Conservation (phyloP, 306 rosid species). For the Vigna mungo region DNA sequence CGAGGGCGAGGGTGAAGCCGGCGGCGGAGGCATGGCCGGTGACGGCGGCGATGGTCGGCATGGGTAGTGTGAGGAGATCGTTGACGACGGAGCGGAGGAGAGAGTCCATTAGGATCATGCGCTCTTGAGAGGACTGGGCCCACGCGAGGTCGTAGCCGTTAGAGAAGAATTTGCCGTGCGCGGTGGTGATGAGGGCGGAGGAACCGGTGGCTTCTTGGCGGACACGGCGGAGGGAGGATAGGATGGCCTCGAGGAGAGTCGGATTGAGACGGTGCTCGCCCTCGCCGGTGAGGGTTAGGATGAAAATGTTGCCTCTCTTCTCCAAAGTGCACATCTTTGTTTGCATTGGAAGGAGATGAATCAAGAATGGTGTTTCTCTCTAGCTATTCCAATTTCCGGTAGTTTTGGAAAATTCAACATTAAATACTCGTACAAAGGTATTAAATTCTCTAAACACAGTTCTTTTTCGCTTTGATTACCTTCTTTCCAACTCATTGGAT, state of each 20-base stretch:
- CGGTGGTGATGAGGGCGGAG: conserved; percentile 84
- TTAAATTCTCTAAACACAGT: too few relatives aligned
- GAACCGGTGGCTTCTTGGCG: conserved; percentile 56
- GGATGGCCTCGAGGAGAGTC: conserved; percentile 61
- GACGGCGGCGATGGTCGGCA: conserved; percentile 85
- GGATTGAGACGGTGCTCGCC: conserved; percentile 83
- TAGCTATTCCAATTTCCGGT: background rate
- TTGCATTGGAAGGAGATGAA: too few relatives aligned
- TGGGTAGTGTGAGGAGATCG: conserved; percentile 70
- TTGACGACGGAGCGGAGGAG: conserved; percentile 55
- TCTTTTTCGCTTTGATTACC: too few relatives aligned
- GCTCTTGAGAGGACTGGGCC: conserved; percentile 43
- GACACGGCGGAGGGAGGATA: conserved; percentile 58
- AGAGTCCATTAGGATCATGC: conserved; percentile 38
- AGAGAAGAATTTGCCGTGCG: conserved; percentile 86
- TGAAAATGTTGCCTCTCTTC: conserved; percentile 69
- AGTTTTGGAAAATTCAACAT: too few relatives aligned
- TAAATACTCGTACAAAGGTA: too few relatives aligned
- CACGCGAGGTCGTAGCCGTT: conserved; percentile 85
- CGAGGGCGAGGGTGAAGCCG: conserved; percentile 67
- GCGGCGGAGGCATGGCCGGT: conserved; percentile 86
- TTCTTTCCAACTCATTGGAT: too few relatives aligned
- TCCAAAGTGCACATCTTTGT: conserved; percentile 69
- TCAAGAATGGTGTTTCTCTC: background rate
- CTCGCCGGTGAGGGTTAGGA: conserved; percentile 70